Conservation (phyloP, 2,329 filamentous ascomycete genomes). For the Colletotrichum liriopes region DNA sequence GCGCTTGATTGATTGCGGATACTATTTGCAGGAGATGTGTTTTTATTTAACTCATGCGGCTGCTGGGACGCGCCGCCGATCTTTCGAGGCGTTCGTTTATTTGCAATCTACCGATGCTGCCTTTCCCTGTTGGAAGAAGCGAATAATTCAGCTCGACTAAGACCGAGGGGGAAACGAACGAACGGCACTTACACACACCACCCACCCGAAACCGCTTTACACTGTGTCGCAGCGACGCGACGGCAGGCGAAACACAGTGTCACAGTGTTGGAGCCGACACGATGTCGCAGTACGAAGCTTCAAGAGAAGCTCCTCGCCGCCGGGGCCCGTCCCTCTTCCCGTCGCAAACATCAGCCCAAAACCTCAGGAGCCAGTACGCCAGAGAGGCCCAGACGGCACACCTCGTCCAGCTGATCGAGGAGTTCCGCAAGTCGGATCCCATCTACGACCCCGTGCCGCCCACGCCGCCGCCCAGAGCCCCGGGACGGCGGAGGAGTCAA, state of each 20-base stretch:
- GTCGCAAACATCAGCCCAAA: slow-evolving; percentile 33
- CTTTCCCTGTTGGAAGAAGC: slow-evolving; percentile 14
- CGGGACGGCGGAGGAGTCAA: slow-evolving; percentile 24
- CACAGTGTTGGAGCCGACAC: background rate
- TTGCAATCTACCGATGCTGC: slow-evolving; percentile 18
- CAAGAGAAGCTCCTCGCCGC: slow-evolving; percentile 21
- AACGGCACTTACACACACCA: slow-evolving; percentile 26
- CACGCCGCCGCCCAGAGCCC: slow-evolving; percentile 35
- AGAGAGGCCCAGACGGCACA: slow-evolving; percentile 23
- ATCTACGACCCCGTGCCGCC: slow-evolving; percentile 39
- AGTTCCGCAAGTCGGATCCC: slow-evolving; percentile 38
- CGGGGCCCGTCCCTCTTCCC: slow-evolving; percentile 31
- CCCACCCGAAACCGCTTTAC: background rate
- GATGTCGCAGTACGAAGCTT: slow-evolving; percentile 36
- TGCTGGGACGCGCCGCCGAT: slow-evolving; percentile 10
- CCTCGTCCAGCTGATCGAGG: slow-evolving; percentile 35
- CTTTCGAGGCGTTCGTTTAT: slow-evolving; percentile 16
- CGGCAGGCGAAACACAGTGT: background rate
- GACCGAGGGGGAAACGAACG: background rate
- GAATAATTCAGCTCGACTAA: slow-evolving; percentile 1
- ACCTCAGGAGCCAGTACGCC: slow-evolving; percentile 35
- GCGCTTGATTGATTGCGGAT: background rate
- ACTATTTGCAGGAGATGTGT: slow-evolving; percentile 11
- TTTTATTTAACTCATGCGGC: slow-evolving; percentile 31
- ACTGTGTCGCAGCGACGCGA: slow-evolving; percentile 7